Evolutionary conservation across 2,329 filamentous ascomycete genomes (phyloP).

Genomic region (Rhynchosporium secalis): DNA sequence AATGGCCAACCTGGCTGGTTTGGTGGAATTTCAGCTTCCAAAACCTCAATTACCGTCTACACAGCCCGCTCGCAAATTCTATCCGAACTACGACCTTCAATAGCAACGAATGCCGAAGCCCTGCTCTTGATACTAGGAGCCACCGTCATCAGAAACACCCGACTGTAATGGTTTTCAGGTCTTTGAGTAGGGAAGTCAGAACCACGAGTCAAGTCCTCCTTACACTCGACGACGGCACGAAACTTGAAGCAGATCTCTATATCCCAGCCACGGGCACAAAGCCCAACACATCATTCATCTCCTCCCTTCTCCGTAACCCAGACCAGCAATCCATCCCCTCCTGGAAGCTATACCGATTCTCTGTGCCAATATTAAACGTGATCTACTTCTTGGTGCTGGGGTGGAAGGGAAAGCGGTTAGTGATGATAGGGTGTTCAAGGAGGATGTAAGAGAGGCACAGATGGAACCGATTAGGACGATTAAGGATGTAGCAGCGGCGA

Average conservation of each 20-base stretch:
- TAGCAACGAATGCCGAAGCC: constrained; percentile 45
- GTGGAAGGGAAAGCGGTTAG: constrained; percentile 23
- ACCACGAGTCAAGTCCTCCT: constrained; percentile 40
- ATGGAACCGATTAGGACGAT: constrained; percentile 49
- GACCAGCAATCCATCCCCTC: constrained; percentile 46
- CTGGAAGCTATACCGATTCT: constrained; percentile 46
- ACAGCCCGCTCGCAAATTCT: constrained; percentile 44
- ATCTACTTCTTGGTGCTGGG: constrained; percentile 45
- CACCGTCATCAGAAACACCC: constrained; percentile 45
- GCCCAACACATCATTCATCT: constrained; percentile 46
- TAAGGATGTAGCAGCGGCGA: constrained; percentile 47
- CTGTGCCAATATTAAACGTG: constrained; percentile 50
- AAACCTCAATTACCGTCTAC: constrained; percentile 48
- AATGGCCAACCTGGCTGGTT: constrained; percentile 49
- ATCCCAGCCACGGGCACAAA: constrained; percentile 47
- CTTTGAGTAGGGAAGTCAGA: constrained; percentile 36
- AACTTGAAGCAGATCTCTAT: constrained; percentile 48
- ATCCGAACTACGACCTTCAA: constrained; percentile 42
- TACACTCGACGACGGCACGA: constrained; percentile 44
- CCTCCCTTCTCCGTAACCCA: constrained; percentile 36
- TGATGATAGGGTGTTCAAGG: constrained; percentile 43
- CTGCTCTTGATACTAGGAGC: constrained; percentile 49
- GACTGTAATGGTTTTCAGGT: constrained; percentile 42
- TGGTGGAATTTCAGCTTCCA: constrained; percentile 39
- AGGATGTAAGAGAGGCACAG: constrained; percentile 48